Percentiles rank a stretch among this genome's conserved stretches.
Conservation (phyloP, 257 asterid genomes). For the Penstemon newberryi region DNA sequence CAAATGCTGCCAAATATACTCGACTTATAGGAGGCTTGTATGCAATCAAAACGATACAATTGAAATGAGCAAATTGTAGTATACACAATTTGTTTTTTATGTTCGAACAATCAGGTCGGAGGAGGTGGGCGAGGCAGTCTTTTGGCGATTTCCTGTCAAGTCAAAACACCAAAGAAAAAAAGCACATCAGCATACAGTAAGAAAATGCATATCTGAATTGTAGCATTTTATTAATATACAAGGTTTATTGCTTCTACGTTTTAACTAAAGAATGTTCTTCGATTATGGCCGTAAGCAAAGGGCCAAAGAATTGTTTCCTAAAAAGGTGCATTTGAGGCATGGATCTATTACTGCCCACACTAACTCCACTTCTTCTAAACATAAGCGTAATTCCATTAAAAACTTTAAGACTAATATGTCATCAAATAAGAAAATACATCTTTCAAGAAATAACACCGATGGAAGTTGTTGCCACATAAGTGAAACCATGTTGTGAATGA, state of each 20-base stretch:
- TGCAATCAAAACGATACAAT: slow-evolving; percentile 9
- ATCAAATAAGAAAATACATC: neutral
- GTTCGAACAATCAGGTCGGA: slow-evolving; percentile 35
- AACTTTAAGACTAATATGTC: too few relatives aligned
- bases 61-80: slow-evolving; percentile 35
- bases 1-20: neutral
- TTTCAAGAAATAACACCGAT: neutral
- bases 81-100: slow-evolving; percentile 14
- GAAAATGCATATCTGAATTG: neutral
- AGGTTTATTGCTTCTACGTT: neutral
- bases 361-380: too few relatives aligned
- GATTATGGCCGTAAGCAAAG: neutral
- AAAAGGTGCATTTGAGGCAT: neutral
- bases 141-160: slow-evolving; percentile 41
- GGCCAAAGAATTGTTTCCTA: neutral
- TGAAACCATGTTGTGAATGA: neutral
- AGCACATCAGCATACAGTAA: neutral
- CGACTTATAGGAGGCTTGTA: slow-evolving; percentile 4
- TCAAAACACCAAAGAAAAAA: neutral
- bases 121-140: slow-evolving; percentile 64
- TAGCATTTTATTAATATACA: neutral
- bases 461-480: neutral
- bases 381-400: too few relatives aligned
- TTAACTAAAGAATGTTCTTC: neutral
- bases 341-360: too few relatives aligned